phyloP scores from a whole-genome alignment of 305 asterid species.

The Solanum hybrid region DNA sequence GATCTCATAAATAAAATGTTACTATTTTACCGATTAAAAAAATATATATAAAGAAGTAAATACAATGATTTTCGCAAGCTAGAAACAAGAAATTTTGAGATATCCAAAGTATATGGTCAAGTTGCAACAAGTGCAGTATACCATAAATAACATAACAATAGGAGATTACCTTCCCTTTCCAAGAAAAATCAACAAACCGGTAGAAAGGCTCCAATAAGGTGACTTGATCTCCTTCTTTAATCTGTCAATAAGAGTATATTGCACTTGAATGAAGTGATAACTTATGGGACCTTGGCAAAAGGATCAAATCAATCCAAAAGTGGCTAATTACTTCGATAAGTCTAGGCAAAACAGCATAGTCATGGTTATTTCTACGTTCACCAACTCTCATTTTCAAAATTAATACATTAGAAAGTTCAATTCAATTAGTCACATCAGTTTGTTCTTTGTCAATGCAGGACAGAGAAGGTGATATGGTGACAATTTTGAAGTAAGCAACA shows the following conservation, averaged over 20 bases:
- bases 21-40: background rate
- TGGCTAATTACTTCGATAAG: background rate
- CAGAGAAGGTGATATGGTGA: background rate
- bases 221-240: constrained; percentile 79
- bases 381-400: background rate
- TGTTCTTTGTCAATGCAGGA: background rate
- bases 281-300: background rate
- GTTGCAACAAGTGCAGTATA: background rate
- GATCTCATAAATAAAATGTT: background rate
- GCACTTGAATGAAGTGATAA: constrained; percentile 1
- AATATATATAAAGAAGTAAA: background rate
- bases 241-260: constrained; percentile 30
- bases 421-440: background rate
- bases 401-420: background rate
- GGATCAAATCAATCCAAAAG: background rate
- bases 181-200: constrained; percentile 48
- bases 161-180: constrained; percentile 69
- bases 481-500: background rate
- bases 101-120: background rate
- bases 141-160: background rate
- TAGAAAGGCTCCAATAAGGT: constrained; percentile 66
- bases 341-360: background rate
- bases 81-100: background rate
- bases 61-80: background rate
- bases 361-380: background rate